Evolutionary conservation across 2,329 filamentous ascomycete genomes (phyloP).

Genomic region (Cladophialophora psammophila): DNA sequence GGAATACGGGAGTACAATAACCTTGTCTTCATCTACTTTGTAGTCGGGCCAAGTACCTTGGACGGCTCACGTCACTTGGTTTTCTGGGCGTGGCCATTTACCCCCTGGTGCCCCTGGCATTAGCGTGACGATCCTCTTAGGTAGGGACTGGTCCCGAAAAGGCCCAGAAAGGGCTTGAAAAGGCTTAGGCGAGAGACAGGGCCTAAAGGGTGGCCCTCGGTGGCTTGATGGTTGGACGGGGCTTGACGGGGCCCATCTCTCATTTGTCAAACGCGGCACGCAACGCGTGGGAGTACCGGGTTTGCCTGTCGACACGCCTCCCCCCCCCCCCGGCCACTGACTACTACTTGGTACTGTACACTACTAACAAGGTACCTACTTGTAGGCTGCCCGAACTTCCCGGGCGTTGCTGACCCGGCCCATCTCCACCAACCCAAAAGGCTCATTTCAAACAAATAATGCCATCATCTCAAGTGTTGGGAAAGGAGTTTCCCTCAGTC

Average conservation of each 20-base stretch:
- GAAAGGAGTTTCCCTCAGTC: conserved; percentile 22
- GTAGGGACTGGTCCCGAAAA: neutral
- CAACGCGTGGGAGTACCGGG: conserved; percentile 14
- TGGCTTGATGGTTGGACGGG: neutral
- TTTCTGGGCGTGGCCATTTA: conserved; percentile 11
- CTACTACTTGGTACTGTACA: too few species aligned
- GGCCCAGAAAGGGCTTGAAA: conserved; percentile 1
- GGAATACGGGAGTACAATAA: neutral
- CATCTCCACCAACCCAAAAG: conserved; percentile 28
- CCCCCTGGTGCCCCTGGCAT: conserved; percentile 36
- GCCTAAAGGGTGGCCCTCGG: neutral
- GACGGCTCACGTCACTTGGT: neutral
- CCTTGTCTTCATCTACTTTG: neutral
- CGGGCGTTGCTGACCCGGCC: conserved; percentile 5
- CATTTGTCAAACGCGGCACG: neutral
- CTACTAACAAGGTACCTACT: too few species aligned
- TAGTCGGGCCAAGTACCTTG: too few species aligned
- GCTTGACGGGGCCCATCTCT: neutral
- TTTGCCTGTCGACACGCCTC: conserved; percentile 15
- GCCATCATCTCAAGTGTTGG: conserved; percentile 22
- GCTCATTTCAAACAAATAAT: conserved; percentile 36
- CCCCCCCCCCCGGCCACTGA: conserved; percentile 6
- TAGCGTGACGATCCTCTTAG: conserved; percentile 23
- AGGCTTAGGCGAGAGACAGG: conserved; percentile 8
- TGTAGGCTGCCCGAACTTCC: conserved; percentile 1